A percentile compares a stretch with the other conserved stretches of the same genome.
Evolutionary conservation across 495 filamentous ascomycete genomes (phyloP).

Genomic region (Parmelia sp.): DNA sequence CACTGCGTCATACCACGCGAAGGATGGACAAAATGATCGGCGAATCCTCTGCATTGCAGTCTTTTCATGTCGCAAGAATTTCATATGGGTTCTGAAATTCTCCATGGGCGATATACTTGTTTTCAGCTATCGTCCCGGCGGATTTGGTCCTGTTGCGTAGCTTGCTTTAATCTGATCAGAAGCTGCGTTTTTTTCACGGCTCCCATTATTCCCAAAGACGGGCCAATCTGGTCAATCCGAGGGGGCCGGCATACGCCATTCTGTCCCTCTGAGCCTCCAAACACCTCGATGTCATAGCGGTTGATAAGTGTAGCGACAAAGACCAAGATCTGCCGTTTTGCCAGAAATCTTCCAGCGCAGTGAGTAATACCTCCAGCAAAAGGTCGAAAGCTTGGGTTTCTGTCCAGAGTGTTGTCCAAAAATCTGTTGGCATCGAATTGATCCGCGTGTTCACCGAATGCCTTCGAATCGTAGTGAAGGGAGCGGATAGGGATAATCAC

Average conservation of each 20-base stretch:
- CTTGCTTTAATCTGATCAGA: constrained; percentile 9
- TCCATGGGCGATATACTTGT: neutral
- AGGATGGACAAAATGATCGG: neutral
- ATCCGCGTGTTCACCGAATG: constrained; percentile 20
- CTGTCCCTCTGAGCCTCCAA: constrained; percentile 3
- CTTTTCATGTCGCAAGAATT: neutral
- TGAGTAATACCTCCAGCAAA: constrained; percentile 35
- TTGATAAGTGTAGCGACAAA: constrained; percentile 28
- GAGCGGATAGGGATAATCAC: constrained; percentile 23
- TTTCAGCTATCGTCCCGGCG: neutral
- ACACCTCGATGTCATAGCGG: constrained; percentile 26
- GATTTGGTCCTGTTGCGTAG: neutral
- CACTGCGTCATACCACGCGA: neutral
- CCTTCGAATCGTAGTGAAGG: constrained; percentile 24
- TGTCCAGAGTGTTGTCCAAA: constrained; percentile 19
- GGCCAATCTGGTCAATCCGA: constrained; percentile 8
- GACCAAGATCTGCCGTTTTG: constrained; percentile 34
- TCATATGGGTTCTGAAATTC: neutral
- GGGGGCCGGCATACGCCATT: constrained; percentile 5
- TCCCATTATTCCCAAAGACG: constrained; percentile 10
- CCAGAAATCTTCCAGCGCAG: constrained; percentile 39
- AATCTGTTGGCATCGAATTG: constrained; percentile 27
- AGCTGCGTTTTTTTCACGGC: constrained; percentile 12
- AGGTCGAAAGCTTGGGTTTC: constrained; percentile 26
- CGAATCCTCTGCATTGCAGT: neutral